Conservation (phyloP, 2,329 filamentous ascomycete species). For the Epichloe gansuensis region DNA sequence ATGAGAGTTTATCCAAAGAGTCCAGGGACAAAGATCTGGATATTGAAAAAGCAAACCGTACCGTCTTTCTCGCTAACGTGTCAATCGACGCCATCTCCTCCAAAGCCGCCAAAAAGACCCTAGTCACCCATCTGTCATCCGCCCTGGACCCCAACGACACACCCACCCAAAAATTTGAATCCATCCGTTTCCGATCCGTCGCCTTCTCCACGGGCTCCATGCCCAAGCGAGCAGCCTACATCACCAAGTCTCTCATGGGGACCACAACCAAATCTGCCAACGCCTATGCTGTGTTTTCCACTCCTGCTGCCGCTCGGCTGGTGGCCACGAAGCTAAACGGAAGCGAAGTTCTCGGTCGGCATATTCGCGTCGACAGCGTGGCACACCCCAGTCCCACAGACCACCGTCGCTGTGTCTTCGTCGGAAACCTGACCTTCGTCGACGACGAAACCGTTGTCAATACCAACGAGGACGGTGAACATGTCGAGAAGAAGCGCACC, state of each 20-base stretch:
- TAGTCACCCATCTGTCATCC: conserved; percentile 67
- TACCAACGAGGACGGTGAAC: conserved; percentile 52
- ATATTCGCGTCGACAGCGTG: conserved; percentile 82
- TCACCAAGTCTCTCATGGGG: conserved; percentile 81
- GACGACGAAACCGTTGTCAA: conserved; percentile 72
- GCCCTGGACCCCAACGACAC: conserved; percentile 46
- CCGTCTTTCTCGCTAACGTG: conserved; percentile 88
- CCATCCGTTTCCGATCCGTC: conserved; percentile 85
- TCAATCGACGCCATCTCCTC: conserved; percentile 71
- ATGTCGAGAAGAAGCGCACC: conserved; percentile 59
- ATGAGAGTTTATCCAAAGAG: conserved; percentile 43
- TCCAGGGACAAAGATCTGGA: conserved; percentile 57
- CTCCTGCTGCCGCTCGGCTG: conserved; percentile 59
- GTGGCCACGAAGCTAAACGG: conserved; percentile 74
- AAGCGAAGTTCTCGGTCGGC: conserved; percentile 68
- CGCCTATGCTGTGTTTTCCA: conserved; percentile 84
- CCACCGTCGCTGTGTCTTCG: conserved; percentile 84
- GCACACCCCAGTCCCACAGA: conserved; percentile 76
- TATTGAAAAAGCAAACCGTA: conserved; percentile 69
- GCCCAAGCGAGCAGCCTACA: conserved; percentile 89
- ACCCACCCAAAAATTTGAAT: conserved; percentile 65
- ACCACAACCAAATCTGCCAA: conserved; percentile 88
- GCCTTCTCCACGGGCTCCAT: conserved; percentile 66
- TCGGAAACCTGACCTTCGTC: conserved; percentile 92
- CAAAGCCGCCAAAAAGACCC: conserved; percentile 65